Base-by-base conservation (phyloP, 345 rosid species). In the Kernera saxatilis region DNA sequence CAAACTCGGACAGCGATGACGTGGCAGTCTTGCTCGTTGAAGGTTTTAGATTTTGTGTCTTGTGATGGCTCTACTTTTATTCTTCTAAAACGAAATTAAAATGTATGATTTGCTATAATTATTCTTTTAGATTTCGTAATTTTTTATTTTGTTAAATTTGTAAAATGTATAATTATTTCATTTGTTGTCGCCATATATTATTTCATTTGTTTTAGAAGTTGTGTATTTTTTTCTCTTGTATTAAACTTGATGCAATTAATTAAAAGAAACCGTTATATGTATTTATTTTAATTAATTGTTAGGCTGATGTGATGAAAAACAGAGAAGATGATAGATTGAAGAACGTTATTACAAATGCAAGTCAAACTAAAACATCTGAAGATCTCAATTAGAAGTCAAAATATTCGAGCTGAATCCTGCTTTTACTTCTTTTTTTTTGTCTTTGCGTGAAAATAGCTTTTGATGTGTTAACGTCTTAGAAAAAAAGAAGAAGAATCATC, bases 151-250 rank as follows among this genome's bases (percentile, higher is more conserved):
- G 13, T 29, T 26, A n/a, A n/a, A n/a, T 11, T 44, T 17, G 23
- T 13, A 2, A 54, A 14, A 39, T 48, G 41, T 60, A 41, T 51
- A 37, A 36, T 70, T 71, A 61, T 50, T 71, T 71, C 53, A 61
- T 61, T 61, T 61, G 43, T 50, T 49, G n/a, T n/a, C n/a, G n/a
- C n/a, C n/a, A n/a, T n/a, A n/a, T n/a, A 36, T 70, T 71, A 61
- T 50, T 71, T 71, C 53, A 61, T 61, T 61, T 61, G 43, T 50
- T 49, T 26, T 22, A 17, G 25, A 26, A 43, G 25, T 25, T 26
- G 25, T 43, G 41, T n/a, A 55, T 5, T 33, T 15, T 21, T 46
- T 29, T 27, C n/a, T n/a, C n/a, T 51, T 27, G 5, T 35, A n/a
- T 1, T 27, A 1, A 25, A 54, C 6, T 8, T 22, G 23, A 5